A percentile compares a stretch with the other conserved stretches of the same genome.
Conservation (phyloP, 176 grass and related monocot genomes). For the Eleusine coracana region DNA sequence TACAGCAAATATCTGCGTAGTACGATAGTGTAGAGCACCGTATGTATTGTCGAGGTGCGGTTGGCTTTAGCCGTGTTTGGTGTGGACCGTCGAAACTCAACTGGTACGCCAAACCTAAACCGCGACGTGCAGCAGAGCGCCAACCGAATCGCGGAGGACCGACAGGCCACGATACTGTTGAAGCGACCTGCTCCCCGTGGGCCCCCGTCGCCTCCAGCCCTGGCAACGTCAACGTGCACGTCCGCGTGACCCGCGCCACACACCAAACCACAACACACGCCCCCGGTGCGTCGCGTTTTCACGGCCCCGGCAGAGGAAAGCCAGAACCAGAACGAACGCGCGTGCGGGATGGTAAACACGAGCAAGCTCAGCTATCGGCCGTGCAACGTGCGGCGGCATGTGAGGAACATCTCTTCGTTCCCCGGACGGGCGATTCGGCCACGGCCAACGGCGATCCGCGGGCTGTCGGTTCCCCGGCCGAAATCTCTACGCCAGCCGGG, state of each 20-base stretch:
- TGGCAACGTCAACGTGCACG: neutral
- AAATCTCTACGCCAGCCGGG: neutral
- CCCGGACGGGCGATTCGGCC: neutral
- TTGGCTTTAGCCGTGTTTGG: neutral
- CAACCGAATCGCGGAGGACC: neutral
- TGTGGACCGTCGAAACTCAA: neutral
- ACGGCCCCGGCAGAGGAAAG: too few species aligned
- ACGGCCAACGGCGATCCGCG: conserved; percentile 14
- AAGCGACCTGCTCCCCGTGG: neutral
- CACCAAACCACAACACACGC: neutral
- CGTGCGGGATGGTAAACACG: too few species aligned
- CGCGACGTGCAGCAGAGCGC: too few species aligned
- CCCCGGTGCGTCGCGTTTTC: too few species aligned
- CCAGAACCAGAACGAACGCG: too few species aligned
- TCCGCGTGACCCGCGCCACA: neutral
- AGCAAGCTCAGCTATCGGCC: too few species aligned
- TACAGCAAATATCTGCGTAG: neutral
- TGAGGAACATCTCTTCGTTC: neutral
- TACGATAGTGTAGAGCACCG: neutral
- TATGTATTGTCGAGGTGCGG: neutral
- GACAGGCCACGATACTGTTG: neutral
- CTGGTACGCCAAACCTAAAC: too few species aligned
- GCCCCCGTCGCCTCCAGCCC: neutral
- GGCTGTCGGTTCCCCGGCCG: neutral
- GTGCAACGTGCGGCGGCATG: neutral